phyloP scores from a whole-genome alignment of 805 yeast species.

The Millerozyma miso region DNA sequence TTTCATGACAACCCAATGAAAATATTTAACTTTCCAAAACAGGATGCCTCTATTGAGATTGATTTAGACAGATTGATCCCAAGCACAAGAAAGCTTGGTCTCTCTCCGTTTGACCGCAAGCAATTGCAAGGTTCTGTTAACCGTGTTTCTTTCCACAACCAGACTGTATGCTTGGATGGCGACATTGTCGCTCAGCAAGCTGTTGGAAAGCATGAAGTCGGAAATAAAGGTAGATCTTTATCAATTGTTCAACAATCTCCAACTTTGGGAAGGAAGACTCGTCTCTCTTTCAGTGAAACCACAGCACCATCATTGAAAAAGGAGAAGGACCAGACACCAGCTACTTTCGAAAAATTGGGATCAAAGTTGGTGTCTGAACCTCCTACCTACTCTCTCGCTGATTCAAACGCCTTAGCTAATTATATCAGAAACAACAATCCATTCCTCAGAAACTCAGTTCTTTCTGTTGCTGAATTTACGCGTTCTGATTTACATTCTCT shows the following conservation, averaged over 20 bases:
- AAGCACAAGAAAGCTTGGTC: constrained; percentile 31
- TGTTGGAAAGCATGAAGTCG: constrained; percentile 49
- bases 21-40: constrained; percentile 80
- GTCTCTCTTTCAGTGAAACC: constrained; percentile 31
- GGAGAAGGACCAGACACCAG: constrained; percentile 42
- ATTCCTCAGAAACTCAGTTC: constrained; percentile 80
- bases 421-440: constrained; percentile 82
- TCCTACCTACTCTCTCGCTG: constrained; percentile 65
- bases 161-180: constrained; percentile 84
- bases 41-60: constrained; percentile 74
- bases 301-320: constrained; percentile 35
- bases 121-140: constrained; percentile 78
- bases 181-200: constrained; percentile 57
- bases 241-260: constrained; percentile 38
- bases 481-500: constrained; percentile 88
- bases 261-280: constrained; percentile 29
- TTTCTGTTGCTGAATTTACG: constrained; percentile 82
- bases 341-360: constrained; percentile 47
- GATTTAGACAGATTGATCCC: constrained; percentile 67
- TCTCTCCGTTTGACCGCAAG: constrained; percentile 17
- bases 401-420: constrained; percentile 74
- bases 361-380: constrained; percentile 71
- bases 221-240: constrained; percentile 40
- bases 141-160: constrained; percentile 74
- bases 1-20: constrained; percentile 77